Conservation (phyloP, 352 stramenopile genomes). For the Phytophthora aleatoria region DNA sequence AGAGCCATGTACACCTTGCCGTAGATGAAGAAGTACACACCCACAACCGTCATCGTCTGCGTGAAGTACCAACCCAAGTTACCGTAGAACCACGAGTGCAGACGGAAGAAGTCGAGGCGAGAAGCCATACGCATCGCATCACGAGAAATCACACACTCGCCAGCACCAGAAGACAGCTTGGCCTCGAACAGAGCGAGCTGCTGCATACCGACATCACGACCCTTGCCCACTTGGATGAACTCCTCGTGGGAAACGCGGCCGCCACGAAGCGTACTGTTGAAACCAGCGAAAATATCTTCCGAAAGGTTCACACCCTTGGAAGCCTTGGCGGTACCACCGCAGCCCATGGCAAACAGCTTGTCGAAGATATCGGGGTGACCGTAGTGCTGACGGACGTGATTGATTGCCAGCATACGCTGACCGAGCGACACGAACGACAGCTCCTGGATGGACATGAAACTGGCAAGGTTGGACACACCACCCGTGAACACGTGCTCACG, state of each 20-base stretch:
- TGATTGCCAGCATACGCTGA: conserved; percentile 82
- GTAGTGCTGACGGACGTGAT: conserved; percentile 86
- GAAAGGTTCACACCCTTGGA: conserved; percentile 88
- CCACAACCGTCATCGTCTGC: conserved; percentile 97
- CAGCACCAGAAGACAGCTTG: conserved; percentile 96
- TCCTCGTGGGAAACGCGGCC: conserved; percentile 83
- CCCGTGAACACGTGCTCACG: conserved; percentile 88
- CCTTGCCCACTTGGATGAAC: conserved; percentile 94
- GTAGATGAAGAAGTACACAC: conserved; percentile 99
- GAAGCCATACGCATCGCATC: conserved; percentile 96
- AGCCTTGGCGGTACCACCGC: conserved; percentile 80
- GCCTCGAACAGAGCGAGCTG: conserved; percentile 98
- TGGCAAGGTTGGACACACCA: conserved; percentile 82
- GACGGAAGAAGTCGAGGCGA: conserved; percentile 97
- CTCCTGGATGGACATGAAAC: conserved; percentile 90
- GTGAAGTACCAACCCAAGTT: conserved; percentile 99
- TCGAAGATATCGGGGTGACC: conserved; percentile 91
- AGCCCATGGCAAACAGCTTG: conserved; percentile 85
- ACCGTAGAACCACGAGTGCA: conserved; percentile 98
- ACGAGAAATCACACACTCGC: conserved; percentile 97
- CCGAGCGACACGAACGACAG: conserved; percentile 84
- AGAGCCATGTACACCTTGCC: conserved; percentile 97
- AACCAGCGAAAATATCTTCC: conserved; percentile 91
- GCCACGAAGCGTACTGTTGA: conserved; percentile 82
- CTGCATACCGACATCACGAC: conserved; percentile 98